phyloP scores from a whole-genome alignment of 129 eudicot species.

The Mikania micrantha region DNA sequence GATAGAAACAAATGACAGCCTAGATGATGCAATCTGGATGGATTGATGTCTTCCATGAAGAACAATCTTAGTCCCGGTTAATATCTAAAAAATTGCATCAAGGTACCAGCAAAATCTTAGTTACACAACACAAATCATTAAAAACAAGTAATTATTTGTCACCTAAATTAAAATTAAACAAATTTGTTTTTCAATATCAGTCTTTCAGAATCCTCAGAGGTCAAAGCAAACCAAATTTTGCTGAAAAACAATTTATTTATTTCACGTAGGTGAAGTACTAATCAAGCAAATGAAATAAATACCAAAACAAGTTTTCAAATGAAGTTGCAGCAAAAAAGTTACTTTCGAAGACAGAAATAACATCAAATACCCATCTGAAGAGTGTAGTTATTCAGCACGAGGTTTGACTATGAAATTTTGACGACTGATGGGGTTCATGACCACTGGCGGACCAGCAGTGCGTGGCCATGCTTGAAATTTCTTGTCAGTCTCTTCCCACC shows the following conservation, averaged over 20 bases:
- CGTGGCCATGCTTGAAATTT: conserved; percentile 97
- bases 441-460: conserved; percentile 93
- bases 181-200: background rate
- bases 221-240: background rate
- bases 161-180: background rate
- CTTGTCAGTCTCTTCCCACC: conserved; percentile 88
- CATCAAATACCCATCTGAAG: background rate
- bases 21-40: too few species aligned
- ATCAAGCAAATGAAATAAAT: background rate
- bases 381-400: conserved; percentile 26
- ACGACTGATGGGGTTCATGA: conserved; percentile 93
- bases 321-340: conserved; percentile 5
- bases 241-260: too few species aligned
- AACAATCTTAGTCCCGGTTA: too few species aligned
- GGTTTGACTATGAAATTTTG: conserved; percentile 77
- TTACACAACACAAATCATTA: too few species aligned
- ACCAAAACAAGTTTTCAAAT: background rate
- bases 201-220: background rate
- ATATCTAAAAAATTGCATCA: too few species aligned
- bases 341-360: background rate
- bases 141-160: too few species aligned
- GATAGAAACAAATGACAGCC: too few species aligned
- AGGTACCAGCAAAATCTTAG: too few species aligned
- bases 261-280: background rate
- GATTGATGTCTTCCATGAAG: too few species aligned